A percentile compares a stretch with the other conserved stretches of the same genome.
Evolutionary conservation across 2,329 filamentous ascomycete genomes (phyloP).

Genomic region (Hypomyces perniciosus): DNA sequence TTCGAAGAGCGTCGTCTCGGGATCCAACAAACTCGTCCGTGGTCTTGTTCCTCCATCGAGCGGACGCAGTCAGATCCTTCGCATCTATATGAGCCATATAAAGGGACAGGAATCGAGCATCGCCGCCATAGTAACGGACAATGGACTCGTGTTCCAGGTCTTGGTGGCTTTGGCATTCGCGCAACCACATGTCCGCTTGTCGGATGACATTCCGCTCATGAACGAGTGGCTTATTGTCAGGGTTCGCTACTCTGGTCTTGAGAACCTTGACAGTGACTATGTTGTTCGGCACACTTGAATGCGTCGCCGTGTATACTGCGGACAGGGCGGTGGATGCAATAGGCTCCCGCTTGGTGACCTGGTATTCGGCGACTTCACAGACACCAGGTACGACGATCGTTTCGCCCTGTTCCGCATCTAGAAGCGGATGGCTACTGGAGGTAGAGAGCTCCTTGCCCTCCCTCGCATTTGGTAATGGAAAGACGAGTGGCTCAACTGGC

Average conservation of each 20-base stretch:
- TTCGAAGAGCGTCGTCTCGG: slow-evolving; percentile 44
- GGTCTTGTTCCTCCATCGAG: slow-evolving; percentile 42
- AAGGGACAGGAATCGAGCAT: slow-evolving; percentile 52
- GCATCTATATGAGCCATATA: slow-evolving; percentile 59
- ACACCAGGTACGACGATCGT: slow-evolving; percentile 44
- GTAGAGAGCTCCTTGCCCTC: slow-evolving; percentile 43
- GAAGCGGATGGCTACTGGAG: slow-evolving; percentile 42
- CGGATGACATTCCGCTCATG: slow-evolving; percentile 51
- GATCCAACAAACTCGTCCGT: slow-evolving; percentile 47
- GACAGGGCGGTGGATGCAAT: slow-evolving; percentile 51
- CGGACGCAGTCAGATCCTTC: slow-evolving; percentile 44
- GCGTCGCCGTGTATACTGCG: slow-evolving; percentile 49
- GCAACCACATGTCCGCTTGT: slow-evolving; percentile 55
- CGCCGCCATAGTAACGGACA: slow-evolving; percentile 52
- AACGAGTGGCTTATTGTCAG: slow-evolving; percentile 40
- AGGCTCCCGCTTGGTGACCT: slow-evolving; percentile 49
- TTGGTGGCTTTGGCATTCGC: slow-evolving; percentile 51
- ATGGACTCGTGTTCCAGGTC: slow-evolving; percentile 52
- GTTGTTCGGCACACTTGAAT: slow-evolving; percentile 46
- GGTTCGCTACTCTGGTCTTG: slow-evolving; percentile 42
- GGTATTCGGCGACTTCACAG: slow-evolving; percentile 47
- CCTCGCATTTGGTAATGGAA: slow-evolving; percentile 43
- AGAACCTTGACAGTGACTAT: slow-evolving; percentile 57
- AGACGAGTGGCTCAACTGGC: slow-evolving; percentile 45
- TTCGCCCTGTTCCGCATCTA: slow-evolving; percentile 45